Conservation (phyloP, 139 green algal genomes). For the Dunaliella sp. region DNA sequence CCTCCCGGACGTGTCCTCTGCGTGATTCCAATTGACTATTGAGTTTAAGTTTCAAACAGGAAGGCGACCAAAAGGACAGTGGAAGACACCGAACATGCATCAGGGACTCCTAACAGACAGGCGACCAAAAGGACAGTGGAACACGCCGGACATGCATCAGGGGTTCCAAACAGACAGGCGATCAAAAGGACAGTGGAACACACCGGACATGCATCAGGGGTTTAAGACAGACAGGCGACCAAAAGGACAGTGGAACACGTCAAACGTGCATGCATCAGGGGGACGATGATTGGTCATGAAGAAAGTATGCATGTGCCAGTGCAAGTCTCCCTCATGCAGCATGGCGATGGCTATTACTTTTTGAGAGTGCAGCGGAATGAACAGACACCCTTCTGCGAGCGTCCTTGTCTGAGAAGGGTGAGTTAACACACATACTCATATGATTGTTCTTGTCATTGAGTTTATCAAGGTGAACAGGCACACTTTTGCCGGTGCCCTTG, state of each 20-base stretch:
- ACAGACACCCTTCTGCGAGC: too few species aligned
- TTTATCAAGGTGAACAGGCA: too few species aligned
- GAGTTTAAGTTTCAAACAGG: not conserved
- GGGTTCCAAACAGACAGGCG: not conserved
- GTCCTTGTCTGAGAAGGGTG: too few species aligned
- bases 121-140: not conserved
- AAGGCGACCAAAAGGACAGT: not conserved
- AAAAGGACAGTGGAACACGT: not conserved
- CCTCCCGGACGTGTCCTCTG: conserved; percentile 20
- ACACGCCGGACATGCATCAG: not conserved
- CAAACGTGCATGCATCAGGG: not conserved
- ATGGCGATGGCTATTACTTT: too few species aligned
- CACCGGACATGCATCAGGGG: not conserved
- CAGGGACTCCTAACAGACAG: conserved; percentile 4
- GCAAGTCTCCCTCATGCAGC: too few species aligned
- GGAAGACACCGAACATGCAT: not conserved
- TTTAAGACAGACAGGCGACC: conserved; percentile 11
- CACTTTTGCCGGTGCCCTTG: too few species aligned
- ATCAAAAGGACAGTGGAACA: not conserved
- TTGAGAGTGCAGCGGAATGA: too few species aligned
- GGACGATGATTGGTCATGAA: too few species aligned
- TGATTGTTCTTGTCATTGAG: too few species aligned
- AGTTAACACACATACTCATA: too few species aligned
- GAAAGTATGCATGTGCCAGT: too few species aligned
- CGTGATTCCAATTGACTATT: not conserved